Evolutionary conservation across 2,329 filamentous ascomycete species (phyloP).

Genomic region (Ascosphaera apis): DNA sequence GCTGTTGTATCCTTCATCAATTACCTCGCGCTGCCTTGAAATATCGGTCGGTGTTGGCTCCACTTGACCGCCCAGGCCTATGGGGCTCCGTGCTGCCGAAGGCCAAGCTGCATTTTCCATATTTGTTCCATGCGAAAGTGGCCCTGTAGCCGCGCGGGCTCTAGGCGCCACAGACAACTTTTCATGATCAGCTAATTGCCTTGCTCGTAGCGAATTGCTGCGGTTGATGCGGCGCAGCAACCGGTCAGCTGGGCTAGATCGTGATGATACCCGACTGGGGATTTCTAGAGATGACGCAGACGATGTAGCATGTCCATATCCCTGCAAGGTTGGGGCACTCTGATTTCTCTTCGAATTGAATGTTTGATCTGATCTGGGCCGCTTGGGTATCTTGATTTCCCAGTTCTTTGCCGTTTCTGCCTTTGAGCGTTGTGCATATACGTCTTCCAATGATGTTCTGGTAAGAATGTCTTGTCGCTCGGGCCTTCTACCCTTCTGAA

Average conservation of each 20-base stretch:
- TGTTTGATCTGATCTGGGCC: background rate
- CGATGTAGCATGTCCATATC: background rate
- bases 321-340: background rate
- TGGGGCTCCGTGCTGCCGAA: too few species aligned
- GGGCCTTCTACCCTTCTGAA: background rate
- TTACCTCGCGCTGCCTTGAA: too few species aligned
- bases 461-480: background rate
- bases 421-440: background rate
- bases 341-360: background rate
- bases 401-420: background rate
- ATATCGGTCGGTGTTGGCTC: too few species aligned
- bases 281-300: background rate
- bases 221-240: background rate
- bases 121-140: too few species aligned
- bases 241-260: background rate
- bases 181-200: background rate
- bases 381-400: background rate
- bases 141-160: too few species aligned
- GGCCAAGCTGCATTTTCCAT: too few species aligned
- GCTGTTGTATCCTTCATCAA: too few species aligned
- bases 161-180: background rate
- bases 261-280: background rate
- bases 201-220: background rate
- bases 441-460: background rate
- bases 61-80: too few species aligned